Base-by-base conservation (phyloP, 2,329 filamentous ascomycete species). In the Phaeosphaeria sp. region DNA sequence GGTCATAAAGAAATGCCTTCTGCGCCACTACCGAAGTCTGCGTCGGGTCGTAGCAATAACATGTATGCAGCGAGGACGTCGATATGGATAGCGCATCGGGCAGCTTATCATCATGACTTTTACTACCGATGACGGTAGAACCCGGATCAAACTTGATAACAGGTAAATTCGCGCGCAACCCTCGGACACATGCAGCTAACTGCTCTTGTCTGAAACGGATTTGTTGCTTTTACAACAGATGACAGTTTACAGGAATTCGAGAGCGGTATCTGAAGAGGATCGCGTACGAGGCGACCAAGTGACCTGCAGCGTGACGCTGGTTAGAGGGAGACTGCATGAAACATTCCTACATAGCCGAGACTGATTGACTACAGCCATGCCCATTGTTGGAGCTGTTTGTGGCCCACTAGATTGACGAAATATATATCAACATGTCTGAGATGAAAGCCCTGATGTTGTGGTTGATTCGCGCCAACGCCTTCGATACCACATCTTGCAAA, bases 201-300 rank as follows among this genome's bases (percentile, higher is more conserved):
- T 39, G 36, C 36, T 39, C 36, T 7, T 39, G 17, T 15, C 36
- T 39, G 36, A 39, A 39, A n/a, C n/a, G 36, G 15, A n/a, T 15
- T 39, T 17, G 36, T 13, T 6, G 36, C 15, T 39, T 17, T 17
- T n/a, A n/a, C 15, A 39, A 17, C 15, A 17, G 15, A 13, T 5
- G 15, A 39, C 15, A 17, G 36, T 7, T n/a, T 39, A n/a, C n/a
- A n/a, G n/a, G n/a, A n/a, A n/a, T n/a, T n/a, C n/a, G n/a, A n/a
- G 5, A n/a, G 36, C 36, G 36, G 36, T 13, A n/a, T 39, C 15
- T 7, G n/a, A 4, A 39, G 36, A n/a, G 15, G 15, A 49, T 49
- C n/a, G 46, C 27, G 13, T 49, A n/a, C 46, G 27, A 49, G 21
- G 46, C 46, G 46, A 49, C 46, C 46, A 49, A 21, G 18, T 20